Conservation (phyloP, 2,329 filamentous ascomycete genomes). For the Hypoxylon sp. region DNA sequence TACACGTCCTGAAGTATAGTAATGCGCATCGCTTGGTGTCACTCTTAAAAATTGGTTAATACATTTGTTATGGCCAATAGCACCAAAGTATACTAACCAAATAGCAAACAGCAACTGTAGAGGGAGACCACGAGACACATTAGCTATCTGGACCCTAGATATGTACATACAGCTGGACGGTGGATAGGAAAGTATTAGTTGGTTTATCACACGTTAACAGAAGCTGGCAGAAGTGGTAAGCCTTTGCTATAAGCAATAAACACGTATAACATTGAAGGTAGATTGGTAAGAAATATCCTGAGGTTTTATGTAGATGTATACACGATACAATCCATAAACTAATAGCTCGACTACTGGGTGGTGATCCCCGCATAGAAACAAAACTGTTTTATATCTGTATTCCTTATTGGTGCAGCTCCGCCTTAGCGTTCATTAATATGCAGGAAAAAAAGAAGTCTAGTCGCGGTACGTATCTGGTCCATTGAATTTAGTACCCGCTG, state of each 20-base stretch:
- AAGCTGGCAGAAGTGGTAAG: background rate
- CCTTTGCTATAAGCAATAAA: background rate
- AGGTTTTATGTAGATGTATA: background rate
- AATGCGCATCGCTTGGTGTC: conserved; percentile 22
- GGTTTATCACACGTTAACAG: background rate
- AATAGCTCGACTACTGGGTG: background rate
- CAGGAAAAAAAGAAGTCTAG: conserved; percentile 2
- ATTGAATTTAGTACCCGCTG: conserved; percentile 21
- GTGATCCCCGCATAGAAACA: conserved; percentile 5
- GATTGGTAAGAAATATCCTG: background rate
- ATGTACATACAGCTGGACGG: conserved; percentile 2
- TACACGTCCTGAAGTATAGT: conserved; percentile 18
- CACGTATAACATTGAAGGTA: background rate
- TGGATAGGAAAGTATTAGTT: background rate
- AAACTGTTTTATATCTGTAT: conserved; percentile 7
- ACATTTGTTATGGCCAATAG: conserved; percentile 15
- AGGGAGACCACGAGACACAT: conserved; percentile 20
- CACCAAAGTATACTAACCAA: conserved; percentile 18
- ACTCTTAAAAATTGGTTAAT: conserved; percentile 26
- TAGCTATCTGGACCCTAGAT: conserved; percentile 13
- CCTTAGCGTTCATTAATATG: conserved; percentile 20
- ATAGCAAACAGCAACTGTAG: conserved; percentile 10
- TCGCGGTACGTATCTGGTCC: background rate
- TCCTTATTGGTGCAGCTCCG: conserved; percentile 9
- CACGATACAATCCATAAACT: background rate